Base-by-base conservation (phyloP, 1,284 basidiomycete species). In the Fistulina hepatica region DNA sequence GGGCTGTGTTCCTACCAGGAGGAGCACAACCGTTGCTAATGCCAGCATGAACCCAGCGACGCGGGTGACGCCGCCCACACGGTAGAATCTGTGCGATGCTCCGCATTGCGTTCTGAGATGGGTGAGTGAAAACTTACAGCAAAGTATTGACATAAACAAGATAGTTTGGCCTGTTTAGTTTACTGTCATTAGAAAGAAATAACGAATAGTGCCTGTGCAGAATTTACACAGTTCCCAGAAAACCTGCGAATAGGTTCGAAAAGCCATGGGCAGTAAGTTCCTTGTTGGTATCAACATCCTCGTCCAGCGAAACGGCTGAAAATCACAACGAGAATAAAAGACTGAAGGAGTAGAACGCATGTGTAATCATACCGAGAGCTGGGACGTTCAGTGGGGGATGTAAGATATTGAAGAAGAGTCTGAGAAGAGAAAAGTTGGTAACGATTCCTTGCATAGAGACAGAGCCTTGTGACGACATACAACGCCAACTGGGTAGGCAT, bases 341-440 rank as follows among this genome's bases (percentile, higher is more conserved):
- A 12, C 10, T 25, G 13, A 5, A 23, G 28, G 33, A 39, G 8
- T 34, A 17, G 9, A 36, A 11, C 8, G 24, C 36, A 33, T 22
- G 21, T 21, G n/a, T 16, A 7, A 33, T 47, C 66, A 37, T 48
- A 71, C 91, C 82, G 8, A 98, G 66, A 5, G 93, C 91, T 3
- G 94, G 94, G 2, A 97, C 86, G 48, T 94, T 94, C 37, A 94
- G 64, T 25, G 90, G 91, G 8, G 95, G 93, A 54, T 97, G 94
- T 9, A 98, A 61, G 37, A 97, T 80, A 45, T 95, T 91, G 59
- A 94, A 93, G 56, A 93, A 92, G 26, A 92, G 44, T 40, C 80
- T 82, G 22, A 33, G 12, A 35, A 27, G 16, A 17, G 36, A 41
- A 36, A 43, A 27, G 54, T 28, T 16, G 10, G 13, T 19, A n/a